phyloP scores from a whole-genome alignment of 441 rosid species.

The Biscutella auriculata region DNA sequence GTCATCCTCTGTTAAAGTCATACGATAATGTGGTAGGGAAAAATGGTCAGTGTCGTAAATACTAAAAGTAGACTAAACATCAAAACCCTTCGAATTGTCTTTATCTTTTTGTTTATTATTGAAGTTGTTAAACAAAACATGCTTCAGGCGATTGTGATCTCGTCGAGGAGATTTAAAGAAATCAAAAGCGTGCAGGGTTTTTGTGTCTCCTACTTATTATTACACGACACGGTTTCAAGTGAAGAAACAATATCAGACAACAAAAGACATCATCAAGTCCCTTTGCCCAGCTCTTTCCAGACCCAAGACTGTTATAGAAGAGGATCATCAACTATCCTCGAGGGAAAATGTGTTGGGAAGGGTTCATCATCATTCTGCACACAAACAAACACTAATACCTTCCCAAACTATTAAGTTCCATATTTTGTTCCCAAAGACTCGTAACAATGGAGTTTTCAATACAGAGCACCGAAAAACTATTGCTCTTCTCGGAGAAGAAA shows the following conservation, averaged over 20 bases:
- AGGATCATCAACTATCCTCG: conserved; percentile 2
- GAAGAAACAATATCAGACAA: too few relatives aligned
- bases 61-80: conserved; percentile 7
- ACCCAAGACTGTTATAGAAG: conserved; percentile 12
- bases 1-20: not conserved
- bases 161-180: too few relatives aligned
- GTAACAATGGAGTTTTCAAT: not conserved
- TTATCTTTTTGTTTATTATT: conserved; percentile 1
- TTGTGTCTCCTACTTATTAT: too few relatives aligned
- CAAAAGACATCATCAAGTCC: not conserved
- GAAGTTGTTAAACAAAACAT: not conserved
- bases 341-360: not conserved
- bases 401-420: conserved; percentile 5
- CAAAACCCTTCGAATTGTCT: not conserved
- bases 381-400: not conserved
- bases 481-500: conserved; percentile 31
- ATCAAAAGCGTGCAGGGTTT: too few relatives aligned
- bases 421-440: conserved; percentile 1
- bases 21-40: conserved; percentile 5
- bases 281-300: not conserved
- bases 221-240: too few relatives aligned
- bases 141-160: too few relatives aligned
- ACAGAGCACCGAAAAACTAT: conserved; percentile 32
- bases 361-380: conserved; percentile 15
- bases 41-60: conserved; percentile 10